phyloP scores from a whole-genome alignment of 495 filamentous ascomycete genomes.

The Annulohypoxylon bovei region DNA sequence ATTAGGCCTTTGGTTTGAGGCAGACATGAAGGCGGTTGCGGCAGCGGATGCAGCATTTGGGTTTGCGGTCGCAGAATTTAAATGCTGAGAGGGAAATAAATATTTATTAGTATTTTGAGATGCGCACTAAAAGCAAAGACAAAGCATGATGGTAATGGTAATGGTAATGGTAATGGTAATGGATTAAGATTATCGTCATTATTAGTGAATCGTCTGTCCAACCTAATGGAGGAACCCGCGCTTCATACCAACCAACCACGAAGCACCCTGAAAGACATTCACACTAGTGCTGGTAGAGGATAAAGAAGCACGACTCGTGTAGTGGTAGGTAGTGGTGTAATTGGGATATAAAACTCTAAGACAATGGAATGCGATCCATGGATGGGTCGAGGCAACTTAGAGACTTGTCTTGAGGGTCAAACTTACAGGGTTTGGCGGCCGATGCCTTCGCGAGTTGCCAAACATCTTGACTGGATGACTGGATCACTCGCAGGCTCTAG shows the following conservation, averaged over 20 bases:
- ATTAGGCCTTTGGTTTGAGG: slow-evolving; percentile 64
- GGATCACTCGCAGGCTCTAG: slow-evolving; percentile 34
- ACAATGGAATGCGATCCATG: slow-evolving; percentile 37
- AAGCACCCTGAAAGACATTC: slow-evolving; percentile 31
- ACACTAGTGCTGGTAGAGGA: slow-evolving; percentile 20
- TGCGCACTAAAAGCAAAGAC: slow-evolving; percentile 2
- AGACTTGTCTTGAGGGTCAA: slow-evolving; percentile 3
- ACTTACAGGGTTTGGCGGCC: slow-evolving; percentile 57
- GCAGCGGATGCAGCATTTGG: slow-evolving; percentile 80
- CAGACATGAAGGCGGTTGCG: slow-evolving; percentile 79
- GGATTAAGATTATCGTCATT: slow-evolving; percentile 26
- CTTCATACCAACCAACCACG: slow-evolving; percentile 30
- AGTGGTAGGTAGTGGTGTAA: slow-evolving; percentile 27
- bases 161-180: not conserved
- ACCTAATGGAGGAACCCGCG: slow-evolving; percentile 20
- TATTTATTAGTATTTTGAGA: slow-evolving; percentile 27
- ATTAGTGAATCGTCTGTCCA: slow-evolving; percentile 33
- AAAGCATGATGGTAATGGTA: slow-evolving; percentile 25
- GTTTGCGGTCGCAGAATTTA: slow-evolving; percentile 68
- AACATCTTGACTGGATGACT: slow-evolving; percentile 51
- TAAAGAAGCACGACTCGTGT: slow-evolving; percentile 37
- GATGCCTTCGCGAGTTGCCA: slow-evolving; percentile 55
- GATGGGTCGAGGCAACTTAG: slow-evolving; percentile 30
- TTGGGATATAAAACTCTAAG: slow-evolving; percentile 17
- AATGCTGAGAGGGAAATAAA: slow-evolving; percentile 54